Evolutionary conservation across 805 yeast species (phyloP).

Genomic region (Yamadazyma endophytica): DNA sequence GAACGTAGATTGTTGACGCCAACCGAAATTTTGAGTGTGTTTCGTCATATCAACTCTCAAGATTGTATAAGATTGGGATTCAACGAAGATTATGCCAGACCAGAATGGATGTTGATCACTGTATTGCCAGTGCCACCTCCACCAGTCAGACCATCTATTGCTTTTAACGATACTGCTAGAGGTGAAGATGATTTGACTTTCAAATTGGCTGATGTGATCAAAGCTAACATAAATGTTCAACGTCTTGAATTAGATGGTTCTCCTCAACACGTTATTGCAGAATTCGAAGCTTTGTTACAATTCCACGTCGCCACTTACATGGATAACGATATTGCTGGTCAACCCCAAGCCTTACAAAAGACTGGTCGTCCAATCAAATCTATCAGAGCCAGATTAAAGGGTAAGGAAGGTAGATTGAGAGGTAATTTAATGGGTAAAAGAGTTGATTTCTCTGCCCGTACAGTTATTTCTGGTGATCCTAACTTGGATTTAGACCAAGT

Average conservation of each 20-base stretch:
- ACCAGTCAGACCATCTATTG: slow-evolving; percentile 97
- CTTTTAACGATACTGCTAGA: slow-evolving; percentile 95
- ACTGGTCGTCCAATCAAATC: slow-evolving; percentile 98
- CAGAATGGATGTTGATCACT: slow-evolving; percentile 96
- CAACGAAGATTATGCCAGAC: slow-evolving; percentile 94
- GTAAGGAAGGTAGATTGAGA: slow-evolving; percentile 98
- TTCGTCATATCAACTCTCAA: slow-evolving; percentile 82
- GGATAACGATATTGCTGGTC: slow-evolving; percentile 99
- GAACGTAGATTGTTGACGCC: slow-evolving; percentile 88
- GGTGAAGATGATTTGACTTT: slow-evolving; percentile 99
- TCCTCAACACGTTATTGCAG: slow-evolving; percentile 96
- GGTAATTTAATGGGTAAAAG: slow-evolving; percentile 99
- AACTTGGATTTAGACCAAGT: slow-evolving; percentile 96
- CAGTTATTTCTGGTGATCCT: slow-evolving; percentile 99
- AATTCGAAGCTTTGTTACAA: slow-evolving; percentile 91
- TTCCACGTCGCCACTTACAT: slow-evolving; percentile 98
- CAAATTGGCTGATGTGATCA: slow-evolving; percentile 92
- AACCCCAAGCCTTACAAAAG: slow-evolving; percentile 97
- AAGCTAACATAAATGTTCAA: slow-evolving; percentile 96
- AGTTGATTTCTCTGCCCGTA: slow-evolving; percentile 98
- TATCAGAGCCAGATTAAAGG: slow-evolving; percentile 98
- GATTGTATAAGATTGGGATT: slow-evolving; percentile 84
- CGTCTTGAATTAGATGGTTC: slow-evolving; percentile 98
- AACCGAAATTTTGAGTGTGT: slow-evolving; percentile 83
- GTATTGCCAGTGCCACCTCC: slow-evolving; percentile 99